These are phyloP conservation scores for Trichoderma gamsii DNA, from an alignment of 495 filamentous ascomycete genomes.

Conservation along the genomic window DNA sequence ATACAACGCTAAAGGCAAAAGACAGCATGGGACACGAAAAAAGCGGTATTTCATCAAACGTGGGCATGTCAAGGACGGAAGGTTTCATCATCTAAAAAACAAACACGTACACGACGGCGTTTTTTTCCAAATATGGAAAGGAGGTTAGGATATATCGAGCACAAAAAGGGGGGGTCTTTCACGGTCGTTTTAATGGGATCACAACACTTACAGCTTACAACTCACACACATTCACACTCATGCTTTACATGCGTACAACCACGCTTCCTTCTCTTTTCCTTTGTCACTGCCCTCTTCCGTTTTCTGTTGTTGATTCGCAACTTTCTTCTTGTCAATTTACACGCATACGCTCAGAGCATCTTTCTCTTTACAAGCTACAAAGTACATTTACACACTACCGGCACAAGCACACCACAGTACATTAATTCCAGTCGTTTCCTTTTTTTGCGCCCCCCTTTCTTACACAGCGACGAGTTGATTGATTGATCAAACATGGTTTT, in stretches of 20 bases:
- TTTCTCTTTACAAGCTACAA: background rate
- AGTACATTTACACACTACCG: background rate
- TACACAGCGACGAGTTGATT: background rate
- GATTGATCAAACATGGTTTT: background rate
- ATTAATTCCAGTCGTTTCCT: background rate
- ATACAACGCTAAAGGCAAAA: background rate
- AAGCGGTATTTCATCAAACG: background rate
- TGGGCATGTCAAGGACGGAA: background rate
- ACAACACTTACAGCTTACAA: too few species aligned
- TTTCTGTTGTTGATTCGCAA: background rate
- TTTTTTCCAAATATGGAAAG: background rate
- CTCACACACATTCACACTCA: too few species aligned
- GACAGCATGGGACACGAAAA: background rate
- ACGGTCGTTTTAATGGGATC: too few species aligned
- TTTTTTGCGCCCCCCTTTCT: background rate
- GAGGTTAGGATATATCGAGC: too few species aligned
- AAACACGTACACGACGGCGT: background rate
- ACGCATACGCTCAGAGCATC: background rate
- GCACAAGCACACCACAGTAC: background rate
- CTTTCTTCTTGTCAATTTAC: background rate
- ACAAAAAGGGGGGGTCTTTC: too few species aligned
- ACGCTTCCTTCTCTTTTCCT: background rate
- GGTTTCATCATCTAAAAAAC: background rate
- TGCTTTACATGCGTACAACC: background rate
- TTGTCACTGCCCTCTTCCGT: background rate